phyloP scores from a whole-genome alignment of 1,284 basidiomycete species.

The Ceratobasidium sp. region DNA sequence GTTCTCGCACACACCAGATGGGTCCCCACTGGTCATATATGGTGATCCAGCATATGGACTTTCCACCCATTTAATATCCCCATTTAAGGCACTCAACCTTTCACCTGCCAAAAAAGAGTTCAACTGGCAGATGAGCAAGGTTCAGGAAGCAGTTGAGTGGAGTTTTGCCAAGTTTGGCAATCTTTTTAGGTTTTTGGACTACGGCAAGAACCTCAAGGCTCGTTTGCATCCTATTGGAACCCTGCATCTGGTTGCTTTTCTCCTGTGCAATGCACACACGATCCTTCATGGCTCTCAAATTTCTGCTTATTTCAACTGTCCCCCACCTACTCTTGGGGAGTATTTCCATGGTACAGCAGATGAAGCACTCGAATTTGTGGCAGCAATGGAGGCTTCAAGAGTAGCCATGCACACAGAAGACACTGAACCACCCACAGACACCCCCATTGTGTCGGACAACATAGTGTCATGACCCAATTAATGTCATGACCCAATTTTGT shows the following conservation, averaged over 20 bases:
- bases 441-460: background rate
- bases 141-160: slow-evolving; percentile 41
- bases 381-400: background rate
- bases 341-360: background rate
- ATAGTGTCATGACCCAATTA: background rate
- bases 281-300: slow-evolving; percentile 45
- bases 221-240: slow-evolving; percentile 37
- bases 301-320: background rate
- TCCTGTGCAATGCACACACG: slow-evolving; percentile 50
- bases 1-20: background rate
- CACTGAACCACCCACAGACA: background rate
- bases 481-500: too few species aligned
- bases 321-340: background rate
- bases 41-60: background rate
- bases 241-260: slow-evolving; percentile 51
- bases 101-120: background rate
- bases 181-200: slow-evolving; percentile 15
- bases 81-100: background rate
- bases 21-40: background rate
- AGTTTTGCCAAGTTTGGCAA: slow-evolving; percentile 1
- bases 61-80: background rate
- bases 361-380: background rate
- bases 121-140: slow-evolving; percentile 34
- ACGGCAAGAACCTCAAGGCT: slow-evolving; percentile 25
- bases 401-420: too few species aligned